phyloP scores from a whole-genome alignment of 768 basidiomycete genomes.

The Trametes cinnabarina region DNA sequence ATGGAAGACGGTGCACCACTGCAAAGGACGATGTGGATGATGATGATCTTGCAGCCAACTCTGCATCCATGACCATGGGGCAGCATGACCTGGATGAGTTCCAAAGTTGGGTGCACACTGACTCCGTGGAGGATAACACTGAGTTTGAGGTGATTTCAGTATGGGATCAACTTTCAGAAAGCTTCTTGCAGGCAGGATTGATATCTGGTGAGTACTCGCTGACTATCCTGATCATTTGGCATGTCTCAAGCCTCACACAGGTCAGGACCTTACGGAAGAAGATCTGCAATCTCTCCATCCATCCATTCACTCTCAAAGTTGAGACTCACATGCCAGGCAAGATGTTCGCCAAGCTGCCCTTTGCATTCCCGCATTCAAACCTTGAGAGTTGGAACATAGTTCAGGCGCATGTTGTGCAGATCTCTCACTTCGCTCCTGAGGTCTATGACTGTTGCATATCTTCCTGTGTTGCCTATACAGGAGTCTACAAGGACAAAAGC shows the following conservation, averaged over 20 bases:
- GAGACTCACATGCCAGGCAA: slow-evolving; percentile 27
- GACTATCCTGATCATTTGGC: background rate
- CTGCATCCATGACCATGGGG: too few species aligned
- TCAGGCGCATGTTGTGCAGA: slow-evolving; percentile 24
- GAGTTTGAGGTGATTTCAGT: slow-evolving; percentile 9
- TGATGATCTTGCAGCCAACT: too few species aligned
- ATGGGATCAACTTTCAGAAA: slow-evolving; percentile 8
- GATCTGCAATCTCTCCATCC: slow-evolving; percentile 17
- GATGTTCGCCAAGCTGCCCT: slow-evolving; percentile 27
- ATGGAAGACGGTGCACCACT: too few species aligned
- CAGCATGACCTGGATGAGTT: too few species aligned
- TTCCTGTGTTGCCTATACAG: slow-evolving; percentile 40
- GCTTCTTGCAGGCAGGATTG: background rate
- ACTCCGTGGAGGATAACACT: background rate
- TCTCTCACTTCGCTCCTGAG: slow-evolving; percentile 33
- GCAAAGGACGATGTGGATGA: too few species aligned
- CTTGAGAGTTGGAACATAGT: slow-evolving; percentile 22
- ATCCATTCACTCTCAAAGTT: slow-evolving; percentile 32
- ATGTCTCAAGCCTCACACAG: too few species aligned
- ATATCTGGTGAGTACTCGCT: background rate
- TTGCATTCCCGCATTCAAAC: slow-evolving; percentile 23
- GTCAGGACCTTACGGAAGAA: background rate
- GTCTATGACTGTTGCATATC: slow-evolving; percentile 43
- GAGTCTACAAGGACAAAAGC: slow-evolving; percentile 23
- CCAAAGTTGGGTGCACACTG: too few species aligned